A percentile compares a stretch with the other conserved stretches of the same genome.
These are phyloP conservation scores for Agrocybe chaxingu DNA, from an alignment of 768 basidiomycete species.

Conservation along the genomic window DNA sequence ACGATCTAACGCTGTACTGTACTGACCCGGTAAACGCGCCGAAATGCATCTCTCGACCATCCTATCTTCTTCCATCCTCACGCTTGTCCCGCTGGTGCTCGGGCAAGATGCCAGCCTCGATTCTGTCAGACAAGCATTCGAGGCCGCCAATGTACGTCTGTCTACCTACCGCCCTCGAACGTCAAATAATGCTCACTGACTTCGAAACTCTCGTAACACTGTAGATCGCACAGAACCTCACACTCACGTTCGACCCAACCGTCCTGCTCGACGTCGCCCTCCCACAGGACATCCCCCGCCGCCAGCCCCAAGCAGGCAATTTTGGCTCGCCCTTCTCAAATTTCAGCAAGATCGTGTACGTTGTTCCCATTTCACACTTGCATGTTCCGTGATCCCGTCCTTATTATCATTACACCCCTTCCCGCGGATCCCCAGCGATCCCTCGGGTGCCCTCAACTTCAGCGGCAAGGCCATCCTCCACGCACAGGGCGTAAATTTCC, in stretches of 20 bases:
- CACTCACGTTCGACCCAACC: constrained; percentile 30
- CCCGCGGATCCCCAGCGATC: constrained; percentile 59
- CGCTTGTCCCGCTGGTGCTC: neutral
- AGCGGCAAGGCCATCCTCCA: constrained; percentile 90
- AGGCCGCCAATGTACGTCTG: constrained; percentile 23
- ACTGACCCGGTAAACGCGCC: neutral
- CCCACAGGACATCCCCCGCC: constrained; percentile 34
- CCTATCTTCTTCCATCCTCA: neutral
- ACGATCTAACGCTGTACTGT: too few relatives aligned
- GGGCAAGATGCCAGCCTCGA: constrained; percentile 25
- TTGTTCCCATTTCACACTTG: constrained; percentile 15
- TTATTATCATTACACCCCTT: neutral
- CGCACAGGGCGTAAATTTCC: constrained; percentile 81
- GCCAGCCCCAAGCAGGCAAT: constrained; percentile 33
- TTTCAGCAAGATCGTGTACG: constrained; percentile 92
- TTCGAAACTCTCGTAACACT: neutral
- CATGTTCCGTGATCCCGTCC: neutral
- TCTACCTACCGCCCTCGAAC: neutral
- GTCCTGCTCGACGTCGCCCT: constrained; percentile 35
- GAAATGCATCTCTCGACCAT: neutral
- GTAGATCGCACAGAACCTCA: constrained; percentile 30
- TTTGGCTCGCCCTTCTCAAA: constrained; percentile 84
- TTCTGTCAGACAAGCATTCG: constrained; percentile 26
- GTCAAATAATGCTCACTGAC: neutral
- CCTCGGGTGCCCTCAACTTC: constrained; percentile 94